Evolutionary conservation across 2,329 filamentous ascomycete species (phyloP).

Genomic region (Colletotrichum viniferum): DNA sequence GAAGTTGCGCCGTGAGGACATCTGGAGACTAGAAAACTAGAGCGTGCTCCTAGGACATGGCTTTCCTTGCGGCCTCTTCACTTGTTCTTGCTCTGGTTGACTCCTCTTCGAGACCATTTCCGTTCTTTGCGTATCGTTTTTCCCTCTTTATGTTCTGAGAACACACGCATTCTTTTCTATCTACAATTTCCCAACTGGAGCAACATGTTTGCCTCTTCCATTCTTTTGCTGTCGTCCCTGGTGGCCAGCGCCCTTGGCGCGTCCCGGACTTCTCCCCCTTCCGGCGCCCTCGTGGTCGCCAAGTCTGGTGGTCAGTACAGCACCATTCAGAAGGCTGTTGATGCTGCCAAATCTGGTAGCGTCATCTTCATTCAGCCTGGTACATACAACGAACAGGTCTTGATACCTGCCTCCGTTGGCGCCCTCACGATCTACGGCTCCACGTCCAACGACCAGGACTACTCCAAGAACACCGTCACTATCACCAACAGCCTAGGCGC

Average conservation of each 20-base stretch:
- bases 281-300: slow-evolving; percentile 35
- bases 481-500: slow-evolving; percentile 43
- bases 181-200: neutral
- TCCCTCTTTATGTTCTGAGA: slow-evolving; percentile 7
- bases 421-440: slow-evolving; percentile 68
- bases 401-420: slow-evolving; percentile 52
- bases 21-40: neutral
- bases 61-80: neutral
- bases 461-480: slow-evolving; percentile 55
- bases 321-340: slow-evolving; percentile 54
- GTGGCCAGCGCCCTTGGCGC: slow-evolving; percentile 22
- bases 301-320: slow-evolving; percentile 28
- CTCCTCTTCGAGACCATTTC: neutral
- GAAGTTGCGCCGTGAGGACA: neutral
- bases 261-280: slow-evolving; percentile 31
- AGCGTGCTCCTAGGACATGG: neutral
- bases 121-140: neutral
- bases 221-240: slow-evolving; percentile 19
- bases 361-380: slow-evolving; percentile 37
- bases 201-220: slow-evolving; percentile 6
- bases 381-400: slow-evolving; percentile 46
- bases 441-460: slow-evolving; percentile 35
- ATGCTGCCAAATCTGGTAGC: slow-evolving; percentile 57
- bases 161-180: neutral
- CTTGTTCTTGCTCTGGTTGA: neutral